Percentiles rank a stretch among this genome's conserved stretches.
Evolutionary conservation across 768 basidiomycete genomes (phyloP).

Genomic region (Obba rivulosa): DNA sequence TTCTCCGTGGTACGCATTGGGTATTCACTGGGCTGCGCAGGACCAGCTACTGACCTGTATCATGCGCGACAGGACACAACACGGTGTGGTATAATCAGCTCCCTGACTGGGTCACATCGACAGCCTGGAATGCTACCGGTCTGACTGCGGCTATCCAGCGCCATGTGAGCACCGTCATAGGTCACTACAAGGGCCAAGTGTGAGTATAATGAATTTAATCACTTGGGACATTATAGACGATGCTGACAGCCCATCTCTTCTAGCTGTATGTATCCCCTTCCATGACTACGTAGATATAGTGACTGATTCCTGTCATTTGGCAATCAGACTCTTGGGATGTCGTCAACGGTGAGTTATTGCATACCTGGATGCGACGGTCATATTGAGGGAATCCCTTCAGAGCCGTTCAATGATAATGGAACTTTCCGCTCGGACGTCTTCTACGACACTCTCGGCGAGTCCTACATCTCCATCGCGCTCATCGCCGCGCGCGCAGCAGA

Average conservation of each 20-base stretch:
- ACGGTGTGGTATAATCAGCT: constrained; percentile 49
- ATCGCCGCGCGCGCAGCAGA: constrained; percentile 47
- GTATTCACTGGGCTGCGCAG: not conserved
- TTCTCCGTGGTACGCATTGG: constrained; percentile 34
- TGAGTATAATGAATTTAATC: constrained; percentile 21
- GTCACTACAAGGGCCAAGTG: constrained; percentile 49
- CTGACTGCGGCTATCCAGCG: constrained; percentile 40
- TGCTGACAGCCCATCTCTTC: too few species aligned
- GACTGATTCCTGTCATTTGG: not conserved
- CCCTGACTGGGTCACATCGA: constrained; percentile 42
- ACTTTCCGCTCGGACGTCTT: constrained; percentile 50
- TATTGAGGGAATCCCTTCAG: not conserved
- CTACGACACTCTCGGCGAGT: constrained; percentile 42
- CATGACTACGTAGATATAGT: not conserved
- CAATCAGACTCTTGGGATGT: constrained; percentile 45
- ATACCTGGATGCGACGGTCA: constrained; percentile 2
- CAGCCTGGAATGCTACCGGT: constrained; percentile 36
- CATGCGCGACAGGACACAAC: constrained; percentile 30
- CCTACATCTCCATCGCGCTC: constrained; percentile 47
- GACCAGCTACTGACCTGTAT: too few species aligned
- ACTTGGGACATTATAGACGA: not conserved
- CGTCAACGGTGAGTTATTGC: constrained; percentile 33
- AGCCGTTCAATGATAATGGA: constrained; percentile 57
- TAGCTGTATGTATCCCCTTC: constrained; percentile 4
- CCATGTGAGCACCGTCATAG: constrained; percentile 44